phyloP scores from a whole-genome alignment of 2,329 filamentous ascomycete species.

The Amesomyces nigricolor region DNA sequence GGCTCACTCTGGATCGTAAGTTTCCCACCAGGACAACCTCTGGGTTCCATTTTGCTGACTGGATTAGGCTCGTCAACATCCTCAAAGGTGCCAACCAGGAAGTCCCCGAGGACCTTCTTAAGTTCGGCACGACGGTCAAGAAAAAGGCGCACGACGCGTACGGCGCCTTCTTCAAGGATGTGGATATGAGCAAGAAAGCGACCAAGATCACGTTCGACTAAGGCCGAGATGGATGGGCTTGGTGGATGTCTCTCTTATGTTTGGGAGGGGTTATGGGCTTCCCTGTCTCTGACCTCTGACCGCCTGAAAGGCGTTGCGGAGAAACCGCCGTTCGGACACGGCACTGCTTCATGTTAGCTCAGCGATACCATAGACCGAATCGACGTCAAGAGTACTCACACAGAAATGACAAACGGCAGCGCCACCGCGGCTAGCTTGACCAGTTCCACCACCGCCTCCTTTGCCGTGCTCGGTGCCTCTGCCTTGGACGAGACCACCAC shows the following conservation, averaged over 20 bases:
- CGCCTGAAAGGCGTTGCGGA: constrained; percentile 45
- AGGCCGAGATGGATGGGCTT: neutral
- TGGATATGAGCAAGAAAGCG: constrained; percentile 73
- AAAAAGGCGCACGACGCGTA: constrained; percentile 97
- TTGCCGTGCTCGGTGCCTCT: constrained; percentile 27
- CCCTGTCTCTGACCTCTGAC: constrained; percentile 32
- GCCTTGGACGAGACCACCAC: constrained; percentile 20
- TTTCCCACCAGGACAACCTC: constrained; percentile 28
- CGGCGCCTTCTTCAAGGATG: constrained; percentile 91
- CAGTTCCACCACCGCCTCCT: constrained; percentile 36
- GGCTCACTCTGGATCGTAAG: constrained; percentile 78
- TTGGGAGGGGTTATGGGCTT: neutral
- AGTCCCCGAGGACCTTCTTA: constrained; percentile 84
- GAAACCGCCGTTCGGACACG: constrained; percentile 49
- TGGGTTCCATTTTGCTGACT: constrained; percentile 19
- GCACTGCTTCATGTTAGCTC: constrained; percentile 38
- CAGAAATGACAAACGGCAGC: constrained; percentile 46
- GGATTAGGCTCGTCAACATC: constrained; percentile 76
- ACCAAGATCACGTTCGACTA: constrained; percentile 89
- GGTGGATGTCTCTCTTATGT: neutral
- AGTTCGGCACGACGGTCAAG: constrained; percentile 97
- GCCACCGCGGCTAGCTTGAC: constrained; percentile 46
- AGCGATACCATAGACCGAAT: constrained; percentile 21
- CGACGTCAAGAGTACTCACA: constrained; percentile 48
- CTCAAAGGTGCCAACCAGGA: constrained; percentile 87